phyloP scores from a whole-genome alignment of 495 filamentous ascomycete genomes.

The Entonaema liquescens region DNA sequence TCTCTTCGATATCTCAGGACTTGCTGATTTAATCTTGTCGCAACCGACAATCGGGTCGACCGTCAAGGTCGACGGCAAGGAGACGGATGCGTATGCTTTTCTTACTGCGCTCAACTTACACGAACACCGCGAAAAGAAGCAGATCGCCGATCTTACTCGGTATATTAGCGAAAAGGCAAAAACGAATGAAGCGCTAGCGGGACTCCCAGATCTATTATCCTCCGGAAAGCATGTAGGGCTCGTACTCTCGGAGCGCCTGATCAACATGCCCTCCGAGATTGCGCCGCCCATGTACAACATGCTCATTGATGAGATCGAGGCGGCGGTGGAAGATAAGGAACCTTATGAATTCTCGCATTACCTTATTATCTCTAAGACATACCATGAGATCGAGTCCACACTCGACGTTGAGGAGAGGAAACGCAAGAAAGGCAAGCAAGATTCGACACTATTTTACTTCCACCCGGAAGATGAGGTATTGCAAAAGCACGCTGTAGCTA shows the following conservation, averaged over 20 bases:
- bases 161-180: slow-evolving; percentile 74
- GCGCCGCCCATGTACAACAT: slow-evolving; percentile 96
- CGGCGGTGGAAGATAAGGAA: slow-evolving; percentile 89
- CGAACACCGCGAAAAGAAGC: slow-evolving; percentile 78
- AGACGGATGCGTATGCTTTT: slow-evolving; percentile 94
- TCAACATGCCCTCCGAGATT: slow-evolving; percentile 94
- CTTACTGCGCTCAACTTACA: slow-evolving; percentile 86
- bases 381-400: slow-evolving; percentile 83
- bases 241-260: slow-evolving; percentile 86
- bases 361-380: slow-evolving; percentile 87
- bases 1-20: slow-evolving; percentile 83
- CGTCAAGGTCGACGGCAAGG: slow-evolving; percentile 93
- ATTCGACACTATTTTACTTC: slow-evolving; percentile 76
- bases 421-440: slow-evolving; percentile 75
- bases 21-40: slow-evolving; percentile 87
- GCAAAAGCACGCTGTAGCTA: slow-evolving; percentile 72
- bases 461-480: slow-evolving; percentile 97
- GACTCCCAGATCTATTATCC: slow-evolving; percentile 64
- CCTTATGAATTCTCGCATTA: slow-evolving; percentile 95
- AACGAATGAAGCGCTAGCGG: slow-evolving; percentile 61
- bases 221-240: slow-evolving; percentile 71
- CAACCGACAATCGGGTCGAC: slow-evolving; percentile 92
- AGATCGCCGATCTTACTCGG: slow-evolving; percentile 70
- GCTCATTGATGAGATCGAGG: slow-evolving; percentile 90
- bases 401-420: slow-evolving; percentile 74